Evolutionary conservation across 306 rosid species (phyloP).

Genomic region (Prunus dulcis): DNA sequence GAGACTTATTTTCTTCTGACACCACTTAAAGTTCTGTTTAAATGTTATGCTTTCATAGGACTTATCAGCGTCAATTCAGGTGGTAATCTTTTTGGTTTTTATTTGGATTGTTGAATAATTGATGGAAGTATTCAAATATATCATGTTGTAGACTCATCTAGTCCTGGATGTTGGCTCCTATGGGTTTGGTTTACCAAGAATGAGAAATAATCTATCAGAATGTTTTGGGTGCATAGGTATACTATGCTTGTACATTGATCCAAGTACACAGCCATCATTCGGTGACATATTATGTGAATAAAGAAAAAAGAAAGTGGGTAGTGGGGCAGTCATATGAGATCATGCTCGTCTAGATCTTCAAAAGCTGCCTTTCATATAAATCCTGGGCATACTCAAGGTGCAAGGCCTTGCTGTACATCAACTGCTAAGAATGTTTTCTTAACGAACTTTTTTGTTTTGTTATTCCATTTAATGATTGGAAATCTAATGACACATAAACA

Average conservation of each 20-base stretch:
- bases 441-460: not conserved
- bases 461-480: not conserved
- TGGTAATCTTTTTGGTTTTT: not conserved
- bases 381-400: slow-evolving; percentile 1
- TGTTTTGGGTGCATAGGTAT: not conserved
- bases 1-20: not conserved
- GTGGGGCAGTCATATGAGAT: not conserved
- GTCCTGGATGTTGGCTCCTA: not conserved
- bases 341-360: not conserved
- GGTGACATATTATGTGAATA: not conserved
- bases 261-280: not conserved
- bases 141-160: not conserved
- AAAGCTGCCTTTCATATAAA: not conserved
- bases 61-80: not conserved
- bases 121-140: not conserved
- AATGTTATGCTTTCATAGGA: not conserved
- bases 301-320: not conserved
- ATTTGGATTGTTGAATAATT: not conserved
- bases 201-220: not conserved
- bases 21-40: not conserved
- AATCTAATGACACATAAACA: not conserved
- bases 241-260: not conserved
- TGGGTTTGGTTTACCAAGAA: not conserved
- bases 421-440: not conserved
- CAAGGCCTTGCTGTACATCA: not conserved